Percentiles rank a stretch among this genome's conserved stretches.
Evolutionary conservation across 2,329 filamentous ascomycete genomes (phyloP).

Genomic region (Cytospora schulzeri): DNA sequence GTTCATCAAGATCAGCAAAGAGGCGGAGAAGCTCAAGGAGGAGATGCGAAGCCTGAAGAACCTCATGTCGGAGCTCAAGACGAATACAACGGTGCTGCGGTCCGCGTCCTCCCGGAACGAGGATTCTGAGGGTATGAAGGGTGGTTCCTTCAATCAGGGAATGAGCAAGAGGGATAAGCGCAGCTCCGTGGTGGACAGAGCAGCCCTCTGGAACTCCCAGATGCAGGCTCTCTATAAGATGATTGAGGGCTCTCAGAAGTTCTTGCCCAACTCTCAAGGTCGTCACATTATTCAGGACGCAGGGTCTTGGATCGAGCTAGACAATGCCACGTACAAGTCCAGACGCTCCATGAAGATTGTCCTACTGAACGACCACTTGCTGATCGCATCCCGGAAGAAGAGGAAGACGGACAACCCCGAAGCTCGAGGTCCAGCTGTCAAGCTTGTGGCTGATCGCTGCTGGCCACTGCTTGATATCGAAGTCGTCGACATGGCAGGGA

Average conservation of each 20-base stretch:
- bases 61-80: conserved; percentile 89
- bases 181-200: conserved; percentile 78
- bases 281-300: conserved; percentile 94
- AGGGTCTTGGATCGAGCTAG: conserved; percentile 90
- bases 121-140: conserved; percentile 51
- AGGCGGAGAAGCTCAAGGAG: conserved; percentile 94
- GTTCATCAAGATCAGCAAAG: conserved; percentile 99
- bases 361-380: conserved; percentile 88
- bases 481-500: conserved; percentile 81
- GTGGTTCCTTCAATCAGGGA: conserved; percentile 51
- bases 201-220: conserved; percentile 68
- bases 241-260: conserved; percentile 97
- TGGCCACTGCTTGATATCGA: conserved; percentile 94
- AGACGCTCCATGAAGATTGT: conserved; percentile 88
- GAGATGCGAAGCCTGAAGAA: conserved; percentile 92
- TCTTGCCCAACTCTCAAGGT: conserved; percentile 85
- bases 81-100: conserved; percentile 69
- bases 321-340: conserved; percentile 96
- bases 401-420: conserved; percentile 73
- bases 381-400: conserved; percentile 91
- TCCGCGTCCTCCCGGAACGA: conserved; percentile 57
- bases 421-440: conserved; percentile 60
- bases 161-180: conserved; percentile 77
- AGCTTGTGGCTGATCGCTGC: conserved; percentile 90
- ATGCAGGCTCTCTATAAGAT: conserved; percentile 90